These are phyloP conservation scores for Leucaena leucocephala DNA, from an alignment of 306 rosid genomes.

Conservation along the genomic window DNA sequence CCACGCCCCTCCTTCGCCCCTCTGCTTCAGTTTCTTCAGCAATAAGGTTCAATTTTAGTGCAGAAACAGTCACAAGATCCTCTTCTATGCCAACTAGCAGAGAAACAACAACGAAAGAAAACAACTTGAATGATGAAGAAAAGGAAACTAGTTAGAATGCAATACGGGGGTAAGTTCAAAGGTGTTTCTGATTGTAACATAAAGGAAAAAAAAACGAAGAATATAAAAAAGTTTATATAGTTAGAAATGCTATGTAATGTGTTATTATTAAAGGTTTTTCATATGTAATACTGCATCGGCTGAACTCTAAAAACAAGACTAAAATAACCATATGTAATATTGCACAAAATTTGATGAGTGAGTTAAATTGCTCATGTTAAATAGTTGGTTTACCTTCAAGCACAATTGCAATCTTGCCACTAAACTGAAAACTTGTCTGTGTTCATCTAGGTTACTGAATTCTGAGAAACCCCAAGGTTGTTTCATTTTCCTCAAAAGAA, in stretches of 20 bases:
- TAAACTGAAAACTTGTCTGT: background rate
- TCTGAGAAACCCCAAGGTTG: background rate
- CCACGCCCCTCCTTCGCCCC: conserved; percentile 82
- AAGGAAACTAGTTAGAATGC: background rate
- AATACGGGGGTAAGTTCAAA: background rate
- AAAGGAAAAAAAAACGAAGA: background rate
- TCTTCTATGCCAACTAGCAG: conserved; percentile 70
- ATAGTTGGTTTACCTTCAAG: background rate
- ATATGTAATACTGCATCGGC: background rate
- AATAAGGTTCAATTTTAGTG: conserved; percentile 29
- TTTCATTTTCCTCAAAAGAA: background rate
- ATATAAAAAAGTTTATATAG: background rate
- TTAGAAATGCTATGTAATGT: background rate
- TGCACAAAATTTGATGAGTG: no score
- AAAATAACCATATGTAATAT: background rate
- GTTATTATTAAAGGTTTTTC: background rate
- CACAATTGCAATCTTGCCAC: background rate
- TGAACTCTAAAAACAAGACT: background rate
- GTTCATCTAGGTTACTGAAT: background rate
- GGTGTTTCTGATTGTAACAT: background rate
- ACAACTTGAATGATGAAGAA: conserved; percentile 9
- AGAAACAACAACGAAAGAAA: conserved; percentile 28
- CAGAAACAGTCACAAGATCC: conserved; percentile 55
- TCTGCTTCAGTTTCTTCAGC: conserved; percentile 63
- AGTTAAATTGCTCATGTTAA: no score